Conservation (phyloP, 1,284 basidiomycete species). For the Ustilago cynodontis region DNA sequence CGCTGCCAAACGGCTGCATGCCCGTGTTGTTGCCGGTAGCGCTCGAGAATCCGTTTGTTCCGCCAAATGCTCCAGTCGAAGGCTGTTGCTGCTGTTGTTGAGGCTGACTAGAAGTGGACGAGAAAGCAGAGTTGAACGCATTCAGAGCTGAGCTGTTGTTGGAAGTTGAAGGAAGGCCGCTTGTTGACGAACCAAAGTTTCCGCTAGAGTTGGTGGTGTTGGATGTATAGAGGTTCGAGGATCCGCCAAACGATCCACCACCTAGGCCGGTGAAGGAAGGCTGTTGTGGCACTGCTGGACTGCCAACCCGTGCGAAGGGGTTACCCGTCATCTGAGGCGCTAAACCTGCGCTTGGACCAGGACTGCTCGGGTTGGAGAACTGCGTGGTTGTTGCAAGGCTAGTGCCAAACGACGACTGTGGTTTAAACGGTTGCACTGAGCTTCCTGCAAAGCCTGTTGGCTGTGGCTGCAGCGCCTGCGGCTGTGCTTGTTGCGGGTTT, state of each 20-base stretch:
- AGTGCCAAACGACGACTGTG: slow-evolving; percentile 54
- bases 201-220: neutral
- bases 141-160: slow-evolving; percentile 20
- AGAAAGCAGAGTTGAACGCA: slow-evolving; percentile 33
- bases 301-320: slow-evolving; percentile 48
- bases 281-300: slow-evolving; percentile 16
- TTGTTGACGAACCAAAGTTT: slow-evolving; percentile 1
- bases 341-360: slow-evolving; percentile 6
- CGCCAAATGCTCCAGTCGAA: slow-evolving; percentile 4
- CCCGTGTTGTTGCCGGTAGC: neutral
- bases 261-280: slow-evolving; percentile 18
- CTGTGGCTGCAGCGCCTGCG: slow-evolving; percentile 48
- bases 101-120: neutral
- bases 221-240: slow-evolving; percentile 10
- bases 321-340: slow-evolving; percentile 53
- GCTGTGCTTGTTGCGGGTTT: slow-evolving; percentile 14
- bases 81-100: slow-evolving; percentile 15
- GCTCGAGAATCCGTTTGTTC: neutral
- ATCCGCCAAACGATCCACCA: neutral
- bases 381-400: slow-evolving; percentile 37
- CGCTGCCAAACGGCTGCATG: neutral
- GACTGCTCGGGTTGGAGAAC: slow-evolving; percentile 10
- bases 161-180: slow-evolving; percentile 12
- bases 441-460: slow-evolving; percentile 61
- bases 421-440: slow-evolving; percentile 54